A percentile compares a stretch with the other conserved stretches of the same genome.
phyloP scores from a whole-genome alignment of 1,284 basidiomycete species.

The Tilletia setariae region DNA sequence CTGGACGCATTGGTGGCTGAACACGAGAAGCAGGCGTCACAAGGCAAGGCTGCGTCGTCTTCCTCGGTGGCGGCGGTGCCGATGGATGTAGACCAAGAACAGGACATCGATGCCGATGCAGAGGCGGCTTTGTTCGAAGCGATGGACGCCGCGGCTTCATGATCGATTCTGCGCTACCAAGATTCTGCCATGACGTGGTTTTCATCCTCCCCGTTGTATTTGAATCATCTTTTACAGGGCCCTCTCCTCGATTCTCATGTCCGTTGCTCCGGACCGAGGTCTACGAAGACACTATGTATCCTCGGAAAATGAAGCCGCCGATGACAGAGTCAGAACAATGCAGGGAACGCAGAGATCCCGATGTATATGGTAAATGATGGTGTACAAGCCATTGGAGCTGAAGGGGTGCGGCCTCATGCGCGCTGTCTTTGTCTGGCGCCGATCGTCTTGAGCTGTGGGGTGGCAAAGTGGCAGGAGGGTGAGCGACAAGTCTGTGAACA shows the following conservation, averaged over 20 bases:
- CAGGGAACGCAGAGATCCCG: too few relatives aligned
- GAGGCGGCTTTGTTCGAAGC: constrained; percentile 6
- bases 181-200: too few relatives aligned
- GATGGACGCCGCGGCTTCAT: background rate
- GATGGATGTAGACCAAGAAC: background rate
- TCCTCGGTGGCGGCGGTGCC: background rate
- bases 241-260: background rate
- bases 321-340: too few relatives aligned
- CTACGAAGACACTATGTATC: background rate
- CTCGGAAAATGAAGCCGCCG: background rate
- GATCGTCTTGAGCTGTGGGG: constrained; percentile 72
- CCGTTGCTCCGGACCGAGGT: background rate
- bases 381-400: background rate
- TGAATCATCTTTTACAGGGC: background rate
- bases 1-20: constrained; percentile 4
- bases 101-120: background rate
- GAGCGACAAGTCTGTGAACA: background rate
- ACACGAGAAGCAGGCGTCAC: background rate
- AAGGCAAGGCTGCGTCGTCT: background rate
- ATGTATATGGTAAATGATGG: too few relatives aligned
- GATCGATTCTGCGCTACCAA: background rate
- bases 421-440: constrained; percentile 90
- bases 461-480: background rate
- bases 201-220: background rate
- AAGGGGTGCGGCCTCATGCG: constrained; percentile 48